Percentiles rank a stretch among this genome's conserved stretches.
Evolutionary conservation across 2,329 filamentous ascomycete genomes (phyloP).

Genomic region (Ophiostoma australiae): DNA sequence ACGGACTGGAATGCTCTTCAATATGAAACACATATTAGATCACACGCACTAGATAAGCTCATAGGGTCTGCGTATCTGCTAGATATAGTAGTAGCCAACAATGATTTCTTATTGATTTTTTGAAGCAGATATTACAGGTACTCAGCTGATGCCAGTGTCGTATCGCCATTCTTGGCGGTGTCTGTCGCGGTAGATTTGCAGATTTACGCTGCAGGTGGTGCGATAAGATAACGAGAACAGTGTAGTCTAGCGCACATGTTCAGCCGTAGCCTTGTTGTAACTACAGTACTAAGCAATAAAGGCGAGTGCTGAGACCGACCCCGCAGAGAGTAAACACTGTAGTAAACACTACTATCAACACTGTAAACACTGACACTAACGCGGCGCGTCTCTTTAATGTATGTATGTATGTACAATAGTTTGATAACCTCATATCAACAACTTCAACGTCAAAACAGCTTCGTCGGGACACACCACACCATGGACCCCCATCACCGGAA

Average conservation of each 20-base stretch:
- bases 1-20: background rate
- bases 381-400: background rate
- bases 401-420: background rate
- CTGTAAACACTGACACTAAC: background rate
- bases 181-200: background rate
- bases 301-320: background rate
- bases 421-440: background rate
- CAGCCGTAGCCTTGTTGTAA: slow-evolving; percentile 3
- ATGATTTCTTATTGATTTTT: no score
- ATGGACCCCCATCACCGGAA: slow-evolving; percentile 61
- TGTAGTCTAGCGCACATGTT: background rate
- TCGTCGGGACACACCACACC: background rate
- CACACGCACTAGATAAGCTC: background rate
- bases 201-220: background rate
- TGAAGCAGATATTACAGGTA: no score
- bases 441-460: background rate
- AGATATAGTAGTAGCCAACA: background rate
- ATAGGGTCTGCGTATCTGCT: background rate
- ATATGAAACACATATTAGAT: background rate
- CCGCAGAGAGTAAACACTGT: background rate
- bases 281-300: background rate
- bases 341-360: background rate
- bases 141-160: background rate
- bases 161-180: background rate
- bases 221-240: slow-evolving; percentile 3